Percentiles rank a stretch among this genome's conserved stretches.
Evolutionary conservation across 345 rosid species (phyloP).

Genomic region (Chamaenerion angustifolium): DNA sequence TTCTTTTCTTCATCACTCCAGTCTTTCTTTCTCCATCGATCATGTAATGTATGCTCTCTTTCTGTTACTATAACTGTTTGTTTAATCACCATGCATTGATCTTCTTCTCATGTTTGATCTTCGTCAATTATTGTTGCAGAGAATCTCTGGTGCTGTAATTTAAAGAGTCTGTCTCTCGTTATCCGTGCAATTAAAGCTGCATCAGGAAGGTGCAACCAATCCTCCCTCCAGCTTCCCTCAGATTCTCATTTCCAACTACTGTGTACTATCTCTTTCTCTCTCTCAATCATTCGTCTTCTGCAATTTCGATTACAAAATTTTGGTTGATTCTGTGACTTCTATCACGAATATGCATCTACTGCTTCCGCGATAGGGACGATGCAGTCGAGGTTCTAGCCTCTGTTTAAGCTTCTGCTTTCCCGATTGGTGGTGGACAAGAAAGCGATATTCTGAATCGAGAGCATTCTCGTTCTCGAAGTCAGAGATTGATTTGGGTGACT

Average conservation of each 20-base stretch:
- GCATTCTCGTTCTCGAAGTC: too few species aligned
- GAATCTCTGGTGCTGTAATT: constrained; percentile 23
- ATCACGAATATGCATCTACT: too few species aligned
- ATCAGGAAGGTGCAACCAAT: background rate
- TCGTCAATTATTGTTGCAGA: constrained; percentile 13
- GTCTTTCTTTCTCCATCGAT: background rate
- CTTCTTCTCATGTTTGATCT: background rate
- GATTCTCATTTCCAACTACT: too few species aligned
- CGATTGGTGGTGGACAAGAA: too few species aligned
- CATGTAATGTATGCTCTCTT: background rate
- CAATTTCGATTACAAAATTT: too few species aligned
- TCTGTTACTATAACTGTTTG: background rate
- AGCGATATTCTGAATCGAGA: too few species aligned
- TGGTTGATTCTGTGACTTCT: too few species aligned
- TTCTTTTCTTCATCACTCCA: background rate
- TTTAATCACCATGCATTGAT: background rate
- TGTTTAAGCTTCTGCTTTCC: too few species aligned
- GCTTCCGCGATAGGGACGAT: too few species aligned
- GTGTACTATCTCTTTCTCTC: background rate
- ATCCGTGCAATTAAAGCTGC: constrained; percentile 4
- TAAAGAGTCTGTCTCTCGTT: constrained; percentile 12
- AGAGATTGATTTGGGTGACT: too few species aligned
- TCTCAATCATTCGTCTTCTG: constrained; percentile 2
- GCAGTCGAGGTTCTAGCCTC: too few species aligned
- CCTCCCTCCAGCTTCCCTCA: background rate